phyloP scores from a whole-genome alignment of 2,329 filamentous ascomycete genomes.

The Byssothecium circinans region DNA sequence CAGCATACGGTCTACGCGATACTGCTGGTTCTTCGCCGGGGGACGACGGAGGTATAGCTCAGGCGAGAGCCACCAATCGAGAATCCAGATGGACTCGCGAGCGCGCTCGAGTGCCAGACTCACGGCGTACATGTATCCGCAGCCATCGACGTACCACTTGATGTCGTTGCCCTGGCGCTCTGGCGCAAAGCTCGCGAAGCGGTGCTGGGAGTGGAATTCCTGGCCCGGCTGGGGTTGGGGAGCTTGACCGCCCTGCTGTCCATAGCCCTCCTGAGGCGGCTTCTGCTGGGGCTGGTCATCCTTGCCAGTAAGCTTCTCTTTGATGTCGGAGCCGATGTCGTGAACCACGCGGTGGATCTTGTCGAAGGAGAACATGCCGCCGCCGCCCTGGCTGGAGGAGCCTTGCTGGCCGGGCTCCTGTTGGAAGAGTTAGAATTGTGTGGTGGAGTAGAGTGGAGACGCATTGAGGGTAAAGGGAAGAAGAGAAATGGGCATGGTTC shows the following conservation, averaged over 20 bases:
- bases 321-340: constrained; percentile 54
- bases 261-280: constrained; percentile 30
- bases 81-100: constrained; percentile 76
- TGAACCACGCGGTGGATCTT: constrained; percentile 58
- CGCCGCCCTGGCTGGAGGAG: constrained; percentile 31
- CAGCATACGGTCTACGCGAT: constrained; percentile 81
- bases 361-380: constrained; percentile 52
- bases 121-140: constrained; percentile 77
- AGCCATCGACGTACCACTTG: constrained; percentile 86
- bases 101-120: constrained; percentile 77
- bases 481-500: constrained; percentile 6
- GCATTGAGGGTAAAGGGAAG: not conserved
- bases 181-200: constrained; percentile 69
- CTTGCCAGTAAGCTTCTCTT: constrained; percentile 51
- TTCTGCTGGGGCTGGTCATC: constrained; percentile 52
- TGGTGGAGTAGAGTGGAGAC: not conserved
- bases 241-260: constrained; percentile 20
- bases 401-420: constrained; percentile 27
- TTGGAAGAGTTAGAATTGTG: not conserved
- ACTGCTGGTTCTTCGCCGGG: constrained; percentile 77
- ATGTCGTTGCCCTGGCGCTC: constrained; percentile 69
- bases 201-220: constrained; percentile 49
- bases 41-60: constrained; percentile 86
- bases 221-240: constrained; percentile 35
- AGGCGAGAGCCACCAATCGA: constrained; percentile 88